Evolutionary conservation across 108 stramenopile genomes (phyloP).

Genomic region (Nannochloropsis salina): DNA sequence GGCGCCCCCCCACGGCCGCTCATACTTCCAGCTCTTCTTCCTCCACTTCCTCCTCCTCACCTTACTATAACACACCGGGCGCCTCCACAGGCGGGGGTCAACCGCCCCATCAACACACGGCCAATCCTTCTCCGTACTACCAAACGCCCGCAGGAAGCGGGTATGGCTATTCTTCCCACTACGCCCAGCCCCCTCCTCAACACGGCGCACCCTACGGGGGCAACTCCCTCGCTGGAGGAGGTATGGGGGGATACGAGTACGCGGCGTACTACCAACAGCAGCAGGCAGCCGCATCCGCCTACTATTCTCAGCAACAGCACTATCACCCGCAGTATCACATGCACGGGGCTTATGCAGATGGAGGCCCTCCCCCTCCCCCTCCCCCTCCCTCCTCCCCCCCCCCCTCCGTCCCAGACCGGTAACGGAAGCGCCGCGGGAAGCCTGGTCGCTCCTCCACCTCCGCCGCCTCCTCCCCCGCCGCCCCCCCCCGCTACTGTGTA

Average conservation of each 20-base stretch:
- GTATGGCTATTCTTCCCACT: neutral
- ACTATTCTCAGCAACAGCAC: neutral
- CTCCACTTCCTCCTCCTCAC: neutral
- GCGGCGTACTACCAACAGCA: neutral
- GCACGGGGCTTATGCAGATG: neutral
- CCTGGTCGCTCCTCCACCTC: neutral
- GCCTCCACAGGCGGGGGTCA: neutral
- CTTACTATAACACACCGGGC: neutral
- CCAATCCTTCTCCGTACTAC: neutral
- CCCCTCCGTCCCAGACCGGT: neutral
- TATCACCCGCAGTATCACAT: neutral
- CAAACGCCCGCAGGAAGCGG: neutral
- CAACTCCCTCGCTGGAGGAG: neutral
- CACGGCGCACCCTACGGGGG: neutral
- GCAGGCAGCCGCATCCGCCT: neutral
- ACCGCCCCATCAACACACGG: neutral
- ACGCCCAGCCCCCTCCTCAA: neutral
- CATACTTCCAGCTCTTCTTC: neutral
- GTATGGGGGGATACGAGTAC: neutral
- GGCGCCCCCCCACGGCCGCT: neutral
- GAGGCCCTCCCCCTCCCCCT: neutral
- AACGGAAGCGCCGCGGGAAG: no score
- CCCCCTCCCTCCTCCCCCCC: neutral
- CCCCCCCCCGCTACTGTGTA: neutral
- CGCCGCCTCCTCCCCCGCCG: neutral